Base-by-base conservation (phyloP, 345 rosid species). In the Gossypium arboreum region DNA sequence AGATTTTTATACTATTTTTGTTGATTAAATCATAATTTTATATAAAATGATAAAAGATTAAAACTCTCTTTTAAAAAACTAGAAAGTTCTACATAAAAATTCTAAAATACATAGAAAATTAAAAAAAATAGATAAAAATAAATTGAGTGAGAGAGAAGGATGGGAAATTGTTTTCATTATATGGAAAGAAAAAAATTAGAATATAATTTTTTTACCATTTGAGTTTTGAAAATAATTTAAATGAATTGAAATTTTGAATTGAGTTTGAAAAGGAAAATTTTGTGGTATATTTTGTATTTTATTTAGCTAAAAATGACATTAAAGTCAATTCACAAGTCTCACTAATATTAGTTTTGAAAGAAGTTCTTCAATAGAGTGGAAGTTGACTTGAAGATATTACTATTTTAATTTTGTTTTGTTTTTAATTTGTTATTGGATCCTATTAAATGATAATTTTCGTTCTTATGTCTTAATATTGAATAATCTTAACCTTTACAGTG, bases 271-370 rank as follows among this genome's bases (percentile, higher is more conserved):
- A 24, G 3, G 5, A 24, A 58, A 12, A 34, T 34, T 34, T 11
- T 73, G 54, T 6, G 9, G 4, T 18, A 29, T 22, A 22, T 57
- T n/a, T 51, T 61, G 43, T 62, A 34, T 59, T 29, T 72, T 10
- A 11, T 57, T 3, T 22, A 12, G 61, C 12, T 57, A 22, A 57
- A 51, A 78, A 89, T 88, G 97, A 83, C 86, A 76, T 73, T 85
- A 70, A 90, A 85, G 77, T 89, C 82, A 71, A 83, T 5, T 75
- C 80, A 25, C 75, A 86, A 55, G 83, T 86, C 78, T 85, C 89
- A 50, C 83, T 87, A 55, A 89, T 83, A 55, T 90, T 97, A 45
- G 75, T 90, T 65, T 90, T 95, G 44, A 93, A 91, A 79, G 97
- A 88, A 70, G 86, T 95, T 75, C 88, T 95, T 78, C 86, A 84